Evolutionary conservation across 306 rosid species (phyloP), one percentile per base, ranked within the genome.

Genomic region (Citrullus amarus): DNA sequence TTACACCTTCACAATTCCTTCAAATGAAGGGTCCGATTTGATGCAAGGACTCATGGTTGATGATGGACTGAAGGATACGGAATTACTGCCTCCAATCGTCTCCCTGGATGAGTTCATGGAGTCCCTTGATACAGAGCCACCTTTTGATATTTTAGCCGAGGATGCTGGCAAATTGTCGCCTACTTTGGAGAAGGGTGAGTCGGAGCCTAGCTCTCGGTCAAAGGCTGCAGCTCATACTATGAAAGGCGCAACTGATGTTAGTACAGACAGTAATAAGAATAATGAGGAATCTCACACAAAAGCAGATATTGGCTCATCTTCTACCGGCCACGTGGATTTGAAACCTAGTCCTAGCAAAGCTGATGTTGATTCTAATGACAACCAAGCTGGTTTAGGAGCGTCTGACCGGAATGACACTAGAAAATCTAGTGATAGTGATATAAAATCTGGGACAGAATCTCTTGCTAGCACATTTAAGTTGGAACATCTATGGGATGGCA

Each of bases 91-190:
- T 30, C 93, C 93, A 55, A 95, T 95, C 41, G 97, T 91, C 59
- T 90, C 99, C 22, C 88, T 91, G 39, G 99, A 96, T 78, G 98
- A 96, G 81, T 96, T 96, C 88, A 96, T 96, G 98, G 92, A 92
- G 77, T 90, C 97, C 79, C 90, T 91, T 79, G 81, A 86, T 81
- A 80, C 91, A 4, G 97, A 91, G 86, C 97, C 96, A 2, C 96
- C 97, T 1, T 90, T 96, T 65, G 93, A 88, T 81, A 88, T 78
- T 85, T 71, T 86, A 58, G 82, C 93, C 0, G 84, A 48, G 11
- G 91, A 84, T 76, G 77, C 91, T 68, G 93, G 82, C 72, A 86
- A 89, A 70, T 76, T 12, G 50, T 48, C 80, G 65, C 80, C 86
- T 22, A 7, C n/a, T 48, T 81, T 80, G 25, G 87, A 81, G 61